These are phyloP conservation scores for Penicillium lividum DNA, from an alignment of 495 filamentous ascomycete genomes.

Conservation along the genomic window DNA sequence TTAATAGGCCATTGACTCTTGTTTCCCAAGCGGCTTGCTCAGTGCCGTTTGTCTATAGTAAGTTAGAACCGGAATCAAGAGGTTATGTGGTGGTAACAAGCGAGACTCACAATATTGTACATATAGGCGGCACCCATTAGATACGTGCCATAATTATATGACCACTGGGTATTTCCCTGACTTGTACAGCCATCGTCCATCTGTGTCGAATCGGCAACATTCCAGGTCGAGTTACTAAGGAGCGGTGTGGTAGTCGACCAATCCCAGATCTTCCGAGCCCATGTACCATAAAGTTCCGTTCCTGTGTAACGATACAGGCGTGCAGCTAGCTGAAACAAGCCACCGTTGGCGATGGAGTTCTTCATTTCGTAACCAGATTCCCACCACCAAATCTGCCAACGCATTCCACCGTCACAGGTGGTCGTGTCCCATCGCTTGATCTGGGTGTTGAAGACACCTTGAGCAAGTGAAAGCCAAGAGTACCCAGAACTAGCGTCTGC, in stretches of 20 bases:
- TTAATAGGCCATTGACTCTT: constrained; percentile 54
- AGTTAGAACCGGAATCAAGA: not conserved
- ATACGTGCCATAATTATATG: constrained; percentile 69
- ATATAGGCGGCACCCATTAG: constrained; percentile 69
- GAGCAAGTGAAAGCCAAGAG: constrained; percentile 72
- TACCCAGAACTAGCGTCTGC: constrained; percentile 47
- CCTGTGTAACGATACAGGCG: constrained; percentile 68
- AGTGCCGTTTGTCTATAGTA: constrained; percentile 20
- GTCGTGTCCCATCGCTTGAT: constrained; percentile 49
- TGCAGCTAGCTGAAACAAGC: constrained; percentile 68
- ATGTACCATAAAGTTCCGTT: constrained; percentile 62
- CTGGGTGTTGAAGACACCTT: constrained; percentile 76
- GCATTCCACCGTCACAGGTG: constrained; percentile 53
- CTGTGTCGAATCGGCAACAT: constrained; percentile 64
- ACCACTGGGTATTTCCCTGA: constrained; percentile 62
- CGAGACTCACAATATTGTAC: constrained; percentile 60
- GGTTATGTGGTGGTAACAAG: no score
- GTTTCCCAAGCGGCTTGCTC: constrained; percentile 47
- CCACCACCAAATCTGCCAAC: constrained; percentile 56
- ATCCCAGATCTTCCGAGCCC: constrained; percentile 66
- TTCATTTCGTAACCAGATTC: constrained; percentile 62
- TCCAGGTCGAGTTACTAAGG: constrained; percentile 42
- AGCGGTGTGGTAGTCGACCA: constrained; percentile 60
- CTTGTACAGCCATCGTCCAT: constrained; percentile 53
- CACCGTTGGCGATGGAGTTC: constrained; percentile 69